Conservation (phyloP, 345 rosid species). For the Alliaria petiolata region DNA sequence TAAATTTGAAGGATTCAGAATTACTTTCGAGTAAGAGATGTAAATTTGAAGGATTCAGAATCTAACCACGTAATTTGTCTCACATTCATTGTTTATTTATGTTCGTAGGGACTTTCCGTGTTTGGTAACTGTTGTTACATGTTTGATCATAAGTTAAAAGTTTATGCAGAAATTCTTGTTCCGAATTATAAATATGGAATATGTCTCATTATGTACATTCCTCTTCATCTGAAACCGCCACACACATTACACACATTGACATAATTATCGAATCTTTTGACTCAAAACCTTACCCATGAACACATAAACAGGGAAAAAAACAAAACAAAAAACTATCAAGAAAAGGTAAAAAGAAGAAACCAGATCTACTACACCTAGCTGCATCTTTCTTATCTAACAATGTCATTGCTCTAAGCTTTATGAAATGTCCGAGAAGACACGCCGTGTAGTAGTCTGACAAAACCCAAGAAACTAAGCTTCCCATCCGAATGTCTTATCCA, state of each 20-base stretch:
- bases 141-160: background rate
- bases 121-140: too few species aligned
- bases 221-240: conserved; percentile 10
- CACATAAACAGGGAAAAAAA: background rate
- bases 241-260: conserved; percentile 5
- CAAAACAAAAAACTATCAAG: conserved; percentile 3
- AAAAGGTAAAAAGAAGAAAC: conserved; percentile 9
- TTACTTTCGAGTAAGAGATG: too few species aligned
- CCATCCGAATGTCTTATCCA: conserved; percentile 94
- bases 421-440: conserved; percentile 74
- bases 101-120: background rate
- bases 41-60: too few species aligned
- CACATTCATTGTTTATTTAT: background rate
- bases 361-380: conserved; percentile 15
- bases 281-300: conserved; percentile 8
- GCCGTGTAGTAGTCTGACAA: conserved; percentile 82
- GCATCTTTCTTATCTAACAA: conserved; percentile 9
- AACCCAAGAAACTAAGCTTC: conserved; percentile 86
- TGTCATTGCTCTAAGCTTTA: conserved; percentile 47
- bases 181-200: background rate
- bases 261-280: conserved; percentile 10
- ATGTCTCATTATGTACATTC: conserved; percentile 12
- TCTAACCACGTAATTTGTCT: too few species aligned
- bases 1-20: background rate
- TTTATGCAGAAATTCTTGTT: background rate